phyloP scores from a whole-genome alignment of 352 stramenopile genomes.

The Pythium dissimile region DNA sequence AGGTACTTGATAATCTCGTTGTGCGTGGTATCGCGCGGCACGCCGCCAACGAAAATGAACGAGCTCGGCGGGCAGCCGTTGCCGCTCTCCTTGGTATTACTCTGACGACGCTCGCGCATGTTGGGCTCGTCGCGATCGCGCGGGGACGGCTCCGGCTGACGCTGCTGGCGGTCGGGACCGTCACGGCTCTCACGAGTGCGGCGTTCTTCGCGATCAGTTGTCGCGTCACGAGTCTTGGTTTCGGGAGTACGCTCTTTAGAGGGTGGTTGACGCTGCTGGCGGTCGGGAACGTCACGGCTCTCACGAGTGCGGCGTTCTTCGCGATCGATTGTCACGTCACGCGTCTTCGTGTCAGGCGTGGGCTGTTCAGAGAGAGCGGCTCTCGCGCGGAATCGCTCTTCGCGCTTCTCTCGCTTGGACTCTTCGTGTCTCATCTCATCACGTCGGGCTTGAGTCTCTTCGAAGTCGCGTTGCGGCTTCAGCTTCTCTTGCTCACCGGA shows the following conservation, averaged over 20 bases:
- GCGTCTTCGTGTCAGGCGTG: background rate
- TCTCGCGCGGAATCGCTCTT: slow-evolving; percentile 9
- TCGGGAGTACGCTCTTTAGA: background rate
- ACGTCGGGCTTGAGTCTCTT: slow-evolving; percentile 17
- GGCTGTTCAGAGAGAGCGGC: background rate
- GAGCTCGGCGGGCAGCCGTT: slow-evolving; percentile 50
- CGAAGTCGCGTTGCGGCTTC: slow-evolving; percentile 23
- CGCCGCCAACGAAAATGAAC: slow-evolving; percentile 71
- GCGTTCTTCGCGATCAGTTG: background rate
- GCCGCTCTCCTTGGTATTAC: background rate
- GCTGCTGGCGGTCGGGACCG: background rate
- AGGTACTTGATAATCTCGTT: slow-evolving; percentile 56
- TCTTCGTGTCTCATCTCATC: slow-evolving; percentile 7
- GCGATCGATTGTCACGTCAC: background rate
- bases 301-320: slow-evolving; percentile 3
- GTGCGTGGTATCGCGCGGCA: slow-evolving; percentile 38
- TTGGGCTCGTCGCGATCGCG: background rate
- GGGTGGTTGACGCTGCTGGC: background rate
- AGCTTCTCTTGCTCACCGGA: slow-evolving; percentile 36
- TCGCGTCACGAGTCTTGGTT: background rate
- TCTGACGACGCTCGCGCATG: background rate
- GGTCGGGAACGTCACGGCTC: background rate
- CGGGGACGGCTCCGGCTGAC: background rate
- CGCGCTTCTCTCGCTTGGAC: slow-evolving; percentile 7
- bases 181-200: slow-evolving; percentile 2